phyloP scores from a whole-genome alignment of 2,329 filamentous ascomycete species.

The Harringtonia aguacate region DNA sequence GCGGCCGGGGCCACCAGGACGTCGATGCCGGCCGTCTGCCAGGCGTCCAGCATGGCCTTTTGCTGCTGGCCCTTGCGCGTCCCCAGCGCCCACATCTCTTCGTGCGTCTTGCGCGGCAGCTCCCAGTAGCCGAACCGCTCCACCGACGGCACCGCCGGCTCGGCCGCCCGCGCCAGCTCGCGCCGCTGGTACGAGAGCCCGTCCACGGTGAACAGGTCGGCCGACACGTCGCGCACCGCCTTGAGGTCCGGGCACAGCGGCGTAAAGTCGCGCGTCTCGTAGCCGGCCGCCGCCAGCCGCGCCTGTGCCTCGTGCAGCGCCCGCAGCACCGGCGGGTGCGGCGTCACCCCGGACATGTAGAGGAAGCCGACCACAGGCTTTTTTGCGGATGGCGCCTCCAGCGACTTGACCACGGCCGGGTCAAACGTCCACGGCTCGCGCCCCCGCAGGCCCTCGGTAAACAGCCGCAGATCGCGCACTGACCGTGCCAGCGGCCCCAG shows the following conservation, averaged over 20 bases:
- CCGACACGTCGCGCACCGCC: constrained; percentile 8
- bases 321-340: constrained; percentile 7
- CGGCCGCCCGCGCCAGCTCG: constrained; percentile 7
- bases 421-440: constrained; percentile 8
- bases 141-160: constrained; percentile 10
- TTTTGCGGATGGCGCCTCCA: background rate
- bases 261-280: constrained; percentile 9
- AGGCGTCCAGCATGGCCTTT: constrained; percentile 12
- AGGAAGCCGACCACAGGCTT: constrained; percentile 7
- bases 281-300: constrained; percentile 6
- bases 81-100: constrained; percentile 10
- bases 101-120: constrained; percentile 7
- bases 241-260: constrained; percentile 10
- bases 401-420: constrained; percentile 8
- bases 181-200: constrained; percentile 10
- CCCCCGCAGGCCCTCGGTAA: constrained; percentile 6
- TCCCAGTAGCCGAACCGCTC: constrained; percentile 11
- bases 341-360: constrained; percentile 5
- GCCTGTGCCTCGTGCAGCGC: constrained; percentile 5
- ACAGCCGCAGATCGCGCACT: constrained; percentile 6
- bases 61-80: constrained; percentile 8
- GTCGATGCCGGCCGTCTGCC: constrained; percentile 9
- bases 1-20: constrained; percentile 8
- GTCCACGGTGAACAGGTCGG: constrained; percentile 8
- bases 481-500: constrained; percentile 7